Evolutionary conservation across 768 basidiomycete species (phyloP).

Genomic region (Auricularia sp.): DNA sequence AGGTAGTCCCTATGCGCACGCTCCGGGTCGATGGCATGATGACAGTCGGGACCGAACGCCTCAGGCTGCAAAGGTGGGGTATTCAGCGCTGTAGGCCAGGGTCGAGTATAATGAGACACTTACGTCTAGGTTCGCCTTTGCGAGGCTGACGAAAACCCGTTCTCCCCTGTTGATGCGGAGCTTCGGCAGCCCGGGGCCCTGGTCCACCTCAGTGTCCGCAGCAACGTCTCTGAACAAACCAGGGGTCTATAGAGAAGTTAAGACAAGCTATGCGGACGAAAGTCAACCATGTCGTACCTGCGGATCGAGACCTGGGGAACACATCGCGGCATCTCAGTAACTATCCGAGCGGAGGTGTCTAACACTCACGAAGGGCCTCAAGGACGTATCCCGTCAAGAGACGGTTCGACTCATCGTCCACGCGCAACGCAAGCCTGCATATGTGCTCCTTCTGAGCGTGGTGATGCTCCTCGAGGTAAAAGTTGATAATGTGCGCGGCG

Average conservation of each 20-base stretch:
- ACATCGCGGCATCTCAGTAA: slow-evolving; percentile 7
- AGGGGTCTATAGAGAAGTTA: background rate
- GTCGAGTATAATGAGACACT: background rate
- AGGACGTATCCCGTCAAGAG: slow-evolving; percentile 45
- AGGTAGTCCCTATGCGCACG: slow-evolving; percentile 40
- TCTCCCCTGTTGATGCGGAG: slow-evolving; percentile 36
- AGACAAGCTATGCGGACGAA: no score
- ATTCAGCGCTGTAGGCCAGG: background rate
- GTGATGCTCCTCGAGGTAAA: slow-evolving; percentile 43
- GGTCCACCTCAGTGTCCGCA: slow-evolving; percentile 41
- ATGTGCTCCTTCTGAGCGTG: slow-evolving; percentile 13
- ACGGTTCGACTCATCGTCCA: slow-evolving; percentile 21
- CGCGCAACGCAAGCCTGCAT: slow-evolving; percentile 19
- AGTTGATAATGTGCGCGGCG: slow-evolving; percentile 54
- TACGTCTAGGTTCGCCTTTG: slow-evolving; percentile 48
- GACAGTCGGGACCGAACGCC: slow-evolving; percentile 27
- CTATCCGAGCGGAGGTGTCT: background rate
- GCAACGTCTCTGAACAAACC: background rate
- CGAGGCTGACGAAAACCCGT: slow-evolving; percentile 53
- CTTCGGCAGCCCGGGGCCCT: slow-evolving; percentile 26
- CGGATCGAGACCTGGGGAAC: slow-evolving; percentile 51
- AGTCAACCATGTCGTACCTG: no score
- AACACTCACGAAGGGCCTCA: slow-evolving; percentile 57
- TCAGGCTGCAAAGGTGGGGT: slow-evolving; percentile 26
- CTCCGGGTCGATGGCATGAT: slow-evolving; percentile 27